Base-by-base conservation (phyloP, 306 rosid species). In the Glycine soja region DNA sequence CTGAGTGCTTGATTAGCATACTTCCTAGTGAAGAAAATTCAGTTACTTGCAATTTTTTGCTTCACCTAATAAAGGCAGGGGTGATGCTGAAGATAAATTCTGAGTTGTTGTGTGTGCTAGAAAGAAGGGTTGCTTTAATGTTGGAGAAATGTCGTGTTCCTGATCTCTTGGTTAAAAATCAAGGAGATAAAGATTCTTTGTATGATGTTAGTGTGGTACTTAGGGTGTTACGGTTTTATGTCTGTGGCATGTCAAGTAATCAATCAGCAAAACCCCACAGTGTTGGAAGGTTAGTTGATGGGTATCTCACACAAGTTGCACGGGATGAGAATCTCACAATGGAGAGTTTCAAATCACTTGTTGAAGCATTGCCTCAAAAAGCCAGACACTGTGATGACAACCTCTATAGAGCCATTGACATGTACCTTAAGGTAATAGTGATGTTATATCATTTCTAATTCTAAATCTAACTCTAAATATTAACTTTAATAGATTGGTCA, bases 201-300 rank as follows among this genome's bases (percentile, higher is more conserved):
- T 85, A 93, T 62, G 93, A 95, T 86, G 89, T 81, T 0, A 86
- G 53, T 76, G 84, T 91, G 78, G 88, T 90, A 15, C 56, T 16
- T 4, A 86, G 85, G 83, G 93, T 88, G 71, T 83, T 93, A 24
- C 63, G 86, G 36, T 80, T 54, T 68, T 90, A 88, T 88, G 90
- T 80, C 72, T 65, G 85, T 5, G 43, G 77, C 19, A 74, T 74
- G 45, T 62, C 75, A 45, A 81, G 74, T 66, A 79, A 88, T 56
- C 58, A 73, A 51, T 80, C 81, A 7, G 86, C 88, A 4, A 89
- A 91, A 74, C 47, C 86, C 50, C 73, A 78, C 1, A 74, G 6
- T n/a, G 89, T 95, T 68, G 97, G 94, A 58, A 90, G 83, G 68
- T 66, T 95, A 80, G 90, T 91, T 53, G 97, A 95, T 40, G 93